phyloP scores from a whole-genome alignment of 257 asterid genomes.

The Scutellaria minor region DNA sequence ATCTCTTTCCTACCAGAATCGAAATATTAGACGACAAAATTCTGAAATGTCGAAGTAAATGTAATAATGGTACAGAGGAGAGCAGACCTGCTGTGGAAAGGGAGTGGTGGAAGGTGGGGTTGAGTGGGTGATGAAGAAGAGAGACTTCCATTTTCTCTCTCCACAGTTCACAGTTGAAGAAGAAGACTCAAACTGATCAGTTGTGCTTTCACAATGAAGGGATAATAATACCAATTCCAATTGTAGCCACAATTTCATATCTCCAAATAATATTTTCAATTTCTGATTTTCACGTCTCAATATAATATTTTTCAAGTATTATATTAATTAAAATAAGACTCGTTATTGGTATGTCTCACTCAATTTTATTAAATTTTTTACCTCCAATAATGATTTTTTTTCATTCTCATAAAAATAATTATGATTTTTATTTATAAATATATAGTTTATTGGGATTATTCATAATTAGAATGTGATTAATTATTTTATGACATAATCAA shows the following conservation, averaged over 20 bases:
- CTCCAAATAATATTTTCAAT: no score
- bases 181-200: conserved; percentile 19
- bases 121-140: conserved; percentile 65
- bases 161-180: conserved; percentile 41
- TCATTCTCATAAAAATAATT: no score
- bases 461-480: no score
- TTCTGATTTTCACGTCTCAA: no score
- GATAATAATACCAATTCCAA: conserved; percentile 41
- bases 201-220: conserved; percentile 21
- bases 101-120: conserved; percentile 44
- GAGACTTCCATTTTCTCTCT: conserved; percentile 50
- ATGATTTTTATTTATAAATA: no score
- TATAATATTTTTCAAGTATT: no score
- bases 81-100: conserved; percentile 23
- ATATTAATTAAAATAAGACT: no score
- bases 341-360: no score
- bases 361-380: no score
- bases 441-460: no score
- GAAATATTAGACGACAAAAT: conserved; percentile 1
- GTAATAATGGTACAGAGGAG: neutral
- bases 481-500: no score
- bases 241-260: conserved; percentile 48
- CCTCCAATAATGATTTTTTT: no score
- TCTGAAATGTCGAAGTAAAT: neutral
- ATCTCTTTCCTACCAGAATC: conserved; percentile 50